phyloP scores from a whole-genome alignment of 2,329 filamentous ascomycete genomes.

The Dactylonectria macrodidyma region DNA sequence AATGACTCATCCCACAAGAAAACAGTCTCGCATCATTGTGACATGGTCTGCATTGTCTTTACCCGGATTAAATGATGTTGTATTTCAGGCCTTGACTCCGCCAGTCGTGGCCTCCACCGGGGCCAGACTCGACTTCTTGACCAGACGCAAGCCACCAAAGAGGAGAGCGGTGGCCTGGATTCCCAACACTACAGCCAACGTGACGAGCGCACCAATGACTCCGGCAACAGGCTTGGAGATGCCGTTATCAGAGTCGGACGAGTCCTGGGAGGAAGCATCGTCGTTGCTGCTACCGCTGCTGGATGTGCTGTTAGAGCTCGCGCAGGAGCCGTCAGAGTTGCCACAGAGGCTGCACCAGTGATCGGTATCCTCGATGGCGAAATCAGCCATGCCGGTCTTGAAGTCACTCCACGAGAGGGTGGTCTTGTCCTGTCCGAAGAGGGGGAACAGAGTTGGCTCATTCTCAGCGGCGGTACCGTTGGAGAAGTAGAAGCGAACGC shows the following conservation, averaged over 20 bases:
- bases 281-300: conserved; percentile 41
- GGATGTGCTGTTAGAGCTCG: conserved; percentile 49
- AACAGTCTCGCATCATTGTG: neutral
- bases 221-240: conserved; percentile 83
- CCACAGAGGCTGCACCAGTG: conserved; percentile 85
- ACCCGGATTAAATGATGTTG: no score
- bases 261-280: conserved; percentile 37
- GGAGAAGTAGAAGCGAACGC: conserved; percentile 73
- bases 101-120: conserved; percentile 24
- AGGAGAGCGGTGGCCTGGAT: conserved; percentile 61
- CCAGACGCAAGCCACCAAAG: conserved; percentile 61
- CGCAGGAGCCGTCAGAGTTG: conserved; percentile 78
- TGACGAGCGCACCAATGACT: conserved; percentile 83
- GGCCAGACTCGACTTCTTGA: conserved; percentile 61
- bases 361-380: conserved; percentile 75
- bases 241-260: conserved; percentile 53
- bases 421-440: conserved; percentile 71
- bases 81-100: conserved; percentile 43
- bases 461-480: conserved; percentile 71
- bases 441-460: conserved; percentile 67
- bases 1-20: neutral
- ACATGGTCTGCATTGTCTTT: no score
- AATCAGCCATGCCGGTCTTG: conserved; percentile 71
- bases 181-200: conserved; percentile 65
- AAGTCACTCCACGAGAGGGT: conserved; percentile 80